These are phyloP conservation scores for Przewalskia tangutica DNA, from an alignment of 257 asterid species.

Conservation along the genomic window DNA sequence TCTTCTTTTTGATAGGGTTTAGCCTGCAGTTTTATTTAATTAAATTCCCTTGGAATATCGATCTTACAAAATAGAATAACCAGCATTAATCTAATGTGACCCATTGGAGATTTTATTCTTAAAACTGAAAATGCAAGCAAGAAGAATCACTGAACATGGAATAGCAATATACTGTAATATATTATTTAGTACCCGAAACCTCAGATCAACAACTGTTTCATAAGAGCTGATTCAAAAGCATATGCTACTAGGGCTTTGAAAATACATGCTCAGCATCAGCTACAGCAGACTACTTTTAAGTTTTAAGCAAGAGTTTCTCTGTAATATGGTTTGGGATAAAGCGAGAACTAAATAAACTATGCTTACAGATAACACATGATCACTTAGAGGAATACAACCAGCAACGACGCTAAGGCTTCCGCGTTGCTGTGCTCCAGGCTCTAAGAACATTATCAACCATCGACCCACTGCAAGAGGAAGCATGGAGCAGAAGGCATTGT, in stretches of 20 bases:
- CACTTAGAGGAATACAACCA: constrained; percentile 65
- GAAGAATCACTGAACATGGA: not conserved
- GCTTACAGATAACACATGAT: constrained; percentile 75
- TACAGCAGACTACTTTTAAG: not conserved
- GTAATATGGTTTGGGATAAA: not conserved
- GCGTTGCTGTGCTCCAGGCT: constrained; percentile 59
- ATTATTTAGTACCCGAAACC: not conserved
- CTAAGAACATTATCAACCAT: constrained; percentile 78
- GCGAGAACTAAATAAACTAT: not conserved
- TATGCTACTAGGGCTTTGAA: not conserved
- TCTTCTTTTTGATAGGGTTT: not conserved
- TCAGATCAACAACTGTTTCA: not conserved
- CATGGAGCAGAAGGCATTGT: constrained; percentile 69
- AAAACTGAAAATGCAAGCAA: not conserved
- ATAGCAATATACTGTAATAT: not conserved
- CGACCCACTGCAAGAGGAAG: constrained; percentile 86
- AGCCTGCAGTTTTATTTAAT: not conserved
- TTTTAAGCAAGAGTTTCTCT: not conserved
- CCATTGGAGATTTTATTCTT: not conserved
- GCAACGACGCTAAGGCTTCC: constrained; percentile 74
- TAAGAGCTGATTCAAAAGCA: not conserved
- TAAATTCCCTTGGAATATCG: not conserved
- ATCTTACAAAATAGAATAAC: not conserved
- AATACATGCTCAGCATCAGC: not conserved
- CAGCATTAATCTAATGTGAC: not conserved